Evolutionary conservation across 2,329 filamentous ascomycete species (phyloP).

Genomic region (Pseudofabraea citricarpa): DNA sequence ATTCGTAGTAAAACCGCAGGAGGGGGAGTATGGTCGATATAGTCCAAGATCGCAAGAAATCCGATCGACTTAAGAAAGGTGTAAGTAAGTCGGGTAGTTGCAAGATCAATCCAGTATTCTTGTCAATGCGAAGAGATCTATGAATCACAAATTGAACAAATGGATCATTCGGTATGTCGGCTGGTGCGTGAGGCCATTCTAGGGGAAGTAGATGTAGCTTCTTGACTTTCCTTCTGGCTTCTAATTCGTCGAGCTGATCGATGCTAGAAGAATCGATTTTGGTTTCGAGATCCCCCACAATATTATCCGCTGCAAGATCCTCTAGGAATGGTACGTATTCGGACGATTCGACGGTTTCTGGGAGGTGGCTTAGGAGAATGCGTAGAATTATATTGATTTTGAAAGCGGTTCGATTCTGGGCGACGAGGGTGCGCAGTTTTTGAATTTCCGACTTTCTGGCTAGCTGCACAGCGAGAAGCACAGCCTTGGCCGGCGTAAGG

Average conservation of each 20-base stretch:
- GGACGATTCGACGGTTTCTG: constrained; percentile 62
- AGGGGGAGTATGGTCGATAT: constrained; percentile 66
- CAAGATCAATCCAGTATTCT: constrained; percentile 66
- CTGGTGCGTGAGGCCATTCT: constrained; percentile 40
- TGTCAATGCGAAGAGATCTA: constrained; percentile 64
- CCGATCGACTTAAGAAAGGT: constrained; percentile 61
- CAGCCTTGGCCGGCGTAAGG: constrained; percentile 62
- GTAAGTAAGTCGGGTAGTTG: constrained; percentile 61
- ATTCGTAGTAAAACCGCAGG: constrained; percentile 64
- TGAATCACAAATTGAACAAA: constrained; percentile 62
- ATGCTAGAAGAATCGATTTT: constrained; percentile 51
- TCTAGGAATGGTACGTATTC: constrained; percentile 58
- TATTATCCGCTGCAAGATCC: constrained; percentile 37
- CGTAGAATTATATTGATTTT: constrained; percentile 62
- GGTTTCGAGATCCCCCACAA: constrained; percentile 30
- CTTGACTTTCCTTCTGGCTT: constrained; percentile 58
- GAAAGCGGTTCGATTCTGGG: constrained; percentile 52
- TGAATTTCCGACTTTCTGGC: constrained; percentile 61
- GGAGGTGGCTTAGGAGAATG: constrained; percentile 72
- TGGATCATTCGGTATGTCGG: constrained; percentile 45
- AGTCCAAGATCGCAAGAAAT: constrained; percentile 62
- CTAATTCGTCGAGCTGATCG: constrained; percentile 52
- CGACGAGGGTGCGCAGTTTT: constrained; percentile 55
- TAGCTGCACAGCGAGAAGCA: constrained; percentile 69
- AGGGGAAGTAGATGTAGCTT: constrained; percentile 62